Percentiles rank a stretch among this genome's conserved stretches.
phyloP scores from a whole-genome alignment of 2,329 filamentous ascomycete genomes.

The Fusarium pilosicola region DNA sequence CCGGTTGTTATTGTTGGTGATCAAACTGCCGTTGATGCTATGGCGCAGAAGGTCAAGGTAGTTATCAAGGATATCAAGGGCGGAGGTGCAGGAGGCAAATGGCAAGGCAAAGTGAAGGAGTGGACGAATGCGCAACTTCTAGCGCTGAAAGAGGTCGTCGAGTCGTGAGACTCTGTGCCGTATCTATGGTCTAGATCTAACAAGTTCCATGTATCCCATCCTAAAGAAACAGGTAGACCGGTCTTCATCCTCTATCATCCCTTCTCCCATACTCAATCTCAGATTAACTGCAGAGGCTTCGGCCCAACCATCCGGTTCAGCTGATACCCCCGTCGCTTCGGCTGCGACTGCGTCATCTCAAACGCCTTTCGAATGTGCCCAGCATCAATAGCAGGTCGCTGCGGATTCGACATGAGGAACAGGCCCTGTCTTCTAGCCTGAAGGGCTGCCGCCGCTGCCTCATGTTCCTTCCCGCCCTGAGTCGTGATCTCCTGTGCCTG shows the following conservation, averaged over 20 bases:
- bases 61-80: conserved; percentile 42
- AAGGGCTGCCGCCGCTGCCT: rapidly evolving
- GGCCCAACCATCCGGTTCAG: not conserved
- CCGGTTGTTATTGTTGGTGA: conserved; percentile 43
- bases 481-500: conserved; percentile 62
- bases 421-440: not conserved
- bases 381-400: not conserved
- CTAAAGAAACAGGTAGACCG: not conserved
- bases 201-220: rapidly evolving
- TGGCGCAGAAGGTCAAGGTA: conserved; percentile 32
- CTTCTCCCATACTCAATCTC: not conserved
- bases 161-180: conserved; percentile 1
- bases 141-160: conserved; percentile 32
- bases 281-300: conserved; percentile 1
- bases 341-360: conserved; percentile 4
- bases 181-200: not conserved
- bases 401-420: not conserved
- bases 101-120: conserved; percentile 47
- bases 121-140: conserved; percentile 43
- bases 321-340: not conserved
- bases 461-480: not conserved
- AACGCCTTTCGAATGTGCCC: conserved; percentile 12
- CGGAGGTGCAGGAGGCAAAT: conserved; percentile 44
- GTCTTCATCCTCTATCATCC: not conserved
- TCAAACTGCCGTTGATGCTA: conserved; percentile 28